Evolutionary conservation across 345 rosid species (phyloP), one percentile per base, ranked within the genome.

Genomic region (Eucalyptus tenuipes): DNA sequence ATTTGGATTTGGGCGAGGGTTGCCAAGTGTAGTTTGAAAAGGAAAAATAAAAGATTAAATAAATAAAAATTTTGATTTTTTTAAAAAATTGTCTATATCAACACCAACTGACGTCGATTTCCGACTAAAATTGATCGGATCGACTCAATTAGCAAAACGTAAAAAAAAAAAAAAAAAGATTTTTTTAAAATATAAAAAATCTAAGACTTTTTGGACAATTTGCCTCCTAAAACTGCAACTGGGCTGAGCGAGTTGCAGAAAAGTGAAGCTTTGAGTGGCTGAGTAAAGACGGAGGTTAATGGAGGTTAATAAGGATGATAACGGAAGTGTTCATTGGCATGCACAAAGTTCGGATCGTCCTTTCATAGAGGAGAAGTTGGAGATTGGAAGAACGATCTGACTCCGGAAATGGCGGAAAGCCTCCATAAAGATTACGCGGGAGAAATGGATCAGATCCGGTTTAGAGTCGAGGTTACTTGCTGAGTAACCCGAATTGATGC

Each of bases 51-150:
- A 55, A 22, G 17, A 52, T 10, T 3, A 50, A 17, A 6, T 10
- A 10, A 48, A 48, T 48, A 48, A 48, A 49, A 6, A 5, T 1
- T 50, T 50, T 6, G 4, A 17, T 1, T 50, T 49, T 15, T 52
- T 7, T 49, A 1, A 15, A 13, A 50, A 3, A 18, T 55, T 55
- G 11, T 4, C 4, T 18, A 52, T 18, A 52, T 50, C 53, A 50
- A 50, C 1, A 0, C 8, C 2, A 2, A 50, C 3, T 16, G 1
- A 50, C 0, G 0, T 1, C 0, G 8, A 50, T 6, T 16, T 52
- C 0, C 0, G 0, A 2, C 0, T 1, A 52, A 18, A 18, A 52
- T 52, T 52, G 10, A 52, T 0, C 0, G 0, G 0, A 52, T 18
- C 0, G 4, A 18, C 0, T 7, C 4, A 52, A 52, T 52, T 0